Percentiles rank a stretch among this genome's conserved stretches.
These are phyloP conservation scores for Boletus rex-veris DNA, from an alignment of 768 basidiomycete genomes.

Conservation along the genomic window DNA sequence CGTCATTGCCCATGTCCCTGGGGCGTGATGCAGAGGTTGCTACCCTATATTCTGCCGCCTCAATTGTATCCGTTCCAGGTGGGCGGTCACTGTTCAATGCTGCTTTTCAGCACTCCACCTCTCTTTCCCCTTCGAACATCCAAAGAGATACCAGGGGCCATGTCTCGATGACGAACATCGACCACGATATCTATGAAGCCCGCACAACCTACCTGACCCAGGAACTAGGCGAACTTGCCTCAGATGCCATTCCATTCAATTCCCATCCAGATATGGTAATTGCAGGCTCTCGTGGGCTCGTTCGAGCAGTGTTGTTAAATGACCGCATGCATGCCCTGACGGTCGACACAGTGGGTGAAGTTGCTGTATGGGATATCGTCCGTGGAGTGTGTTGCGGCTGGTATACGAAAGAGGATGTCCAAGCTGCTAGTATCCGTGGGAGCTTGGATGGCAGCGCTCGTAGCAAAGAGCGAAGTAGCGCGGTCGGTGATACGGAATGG, in stretches of 20 bases:
- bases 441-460: conserved; percentile 40
- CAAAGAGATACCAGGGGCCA: conserved; percentile 18
- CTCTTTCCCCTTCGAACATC: conserved; percentile 27
- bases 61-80: conserved; percentile 64
- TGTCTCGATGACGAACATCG: conserved; percentile 18
- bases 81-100: conserved; percentile 37
- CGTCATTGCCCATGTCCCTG: conserved; percentile 32
- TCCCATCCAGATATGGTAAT: conserved; percentile 66
- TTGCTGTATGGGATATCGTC: conserved; percentile 92
- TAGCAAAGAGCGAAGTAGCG: conserved; percentile 32
- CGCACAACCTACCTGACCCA: conserved; percentile 54
- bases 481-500: conserved; percentile 41
- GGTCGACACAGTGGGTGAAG: conserved; percentile 82
- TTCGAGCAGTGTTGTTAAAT: conserved; percentile 78
- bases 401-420: conserved; percentile 64
- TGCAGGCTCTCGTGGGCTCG: conserved; percentile 73
- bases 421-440: conserved; percentile 48
- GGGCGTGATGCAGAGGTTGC: conserved; percentile 74
- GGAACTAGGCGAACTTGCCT: conserved; percentile 75
- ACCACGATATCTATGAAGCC: conserved; percentile 35
- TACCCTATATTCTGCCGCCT: conserved; percentile 84
- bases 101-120: conserved; percentile 29
- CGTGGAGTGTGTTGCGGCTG: conserved; percentile 71
- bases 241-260: conserved; percentile 63
- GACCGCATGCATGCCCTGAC: conserved; percentile 89